These are phyloP conservation scores for Dalbergia cochinchinensis DNA, from an alignment of 306 rosid species.

Conservation along the genomic window DNA sequence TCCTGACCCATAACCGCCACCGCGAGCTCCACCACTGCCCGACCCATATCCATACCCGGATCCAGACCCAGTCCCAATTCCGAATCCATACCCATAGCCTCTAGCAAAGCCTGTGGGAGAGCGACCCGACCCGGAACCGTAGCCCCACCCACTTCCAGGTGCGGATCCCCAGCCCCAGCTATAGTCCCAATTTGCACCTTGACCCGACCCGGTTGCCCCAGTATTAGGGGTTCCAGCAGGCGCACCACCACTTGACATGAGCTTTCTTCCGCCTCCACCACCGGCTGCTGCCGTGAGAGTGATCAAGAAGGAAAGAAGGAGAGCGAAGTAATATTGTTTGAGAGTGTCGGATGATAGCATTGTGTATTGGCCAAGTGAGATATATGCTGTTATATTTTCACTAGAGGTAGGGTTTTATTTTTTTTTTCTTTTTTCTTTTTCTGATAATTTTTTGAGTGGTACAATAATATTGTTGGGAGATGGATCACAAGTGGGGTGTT, in stretches of 20 bases:
- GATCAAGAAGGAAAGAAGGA: constrained; percentile 55
- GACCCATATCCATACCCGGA: constrained; percentile 68
- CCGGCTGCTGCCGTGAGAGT: background rate
- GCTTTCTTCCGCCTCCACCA: constrained; percentile 41
- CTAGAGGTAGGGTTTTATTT: background rate
- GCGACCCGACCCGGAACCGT: constrained; percentile 79
- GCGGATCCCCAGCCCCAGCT: constrained; percentile 89
- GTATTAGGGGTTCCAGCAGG: constrained; percentile 50
- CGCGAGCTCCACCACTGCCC: constrained; percentile 65
- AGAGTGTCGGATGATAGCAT: constrained; percentile 48
- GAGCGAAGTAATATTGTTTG: constrained; percentile 30
- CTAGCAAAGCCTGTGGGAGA: constrained; percentile 65
- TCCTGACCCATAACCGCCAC: constrained; percentile 69
- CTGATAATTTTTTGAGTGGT: background rate
- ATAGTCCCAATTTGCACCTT: constrained; percentile 79
- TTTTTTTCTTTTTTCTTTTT: background rate
- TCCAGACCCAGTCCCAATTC: constrained; percentile 69
- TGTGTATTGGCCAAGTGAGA: background rate
- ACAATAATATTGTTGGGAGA: background rate
- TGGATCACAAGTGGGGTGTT: constrained; percentile 1
- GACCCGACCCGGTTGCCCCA: constrained; percentile 74
- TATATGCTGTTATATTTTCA: background rate
- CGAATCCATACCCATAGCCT: constrained; percentile 73
- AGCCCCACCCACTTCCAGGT: constrained; percentile 81
- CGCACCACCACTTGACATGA: constrained; percentile 45